Conservation (phyloP, 2,329 filamentous ascomycete genomes). For the Talaromyces verruculosus region DNA sequence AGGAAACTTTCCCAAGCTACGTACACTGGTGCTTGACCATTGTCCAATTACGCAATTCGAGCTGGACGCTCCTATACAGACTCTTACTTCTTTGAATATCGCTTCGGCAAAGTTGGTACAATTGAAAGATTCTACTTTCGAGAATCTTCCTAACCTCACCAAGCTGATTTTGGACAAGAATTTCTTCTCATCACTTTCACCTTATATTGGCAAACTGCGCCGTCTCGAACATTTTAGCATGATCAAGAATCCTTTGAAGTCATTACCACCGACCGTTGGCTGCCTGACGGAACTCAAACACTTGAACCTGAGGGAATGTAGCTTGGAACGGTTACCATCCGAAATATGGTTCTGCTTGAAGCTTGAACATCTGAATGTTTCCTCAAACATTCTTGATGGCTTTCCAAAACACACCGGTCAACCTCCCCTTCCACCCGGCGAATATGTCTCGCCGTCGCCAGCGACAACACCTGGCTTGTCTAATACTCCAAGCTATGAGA, state of each 20-base stretch:
- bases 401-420: constrained; percentile 79
- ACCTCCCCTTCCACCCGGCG: constrained; percentile 64
- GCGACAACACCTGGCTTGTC: constrained; percentile 52
- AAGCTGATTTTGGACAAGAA: constrained; percentile 91
- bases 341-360: constrained; percentile 96
- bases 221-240: constrained; percentile 91
- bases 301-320: constrained; percentile 89
- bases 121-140: constrained; percentile 81
- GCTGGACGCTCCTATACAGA: constrained; percentile 72
- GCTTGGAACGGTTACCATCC: constrained; percentile 80
- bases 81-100: constrained; percentile 81
- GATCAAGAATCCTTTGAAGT: constrained; percentile 82
- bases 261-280: constrained; percentile 83
- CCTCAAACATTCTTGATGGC: constrained; percentile 84
- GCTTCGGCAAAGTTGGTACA: constrained; percentile 88
- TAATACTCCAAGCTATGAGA: constrained; percentile 72
- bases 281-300: constrained; percentile 80
- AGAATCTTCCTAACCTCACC: constrained; percentile 81
- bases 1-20: constrained; percentile 80
- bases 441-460: constrained; percentile 42
- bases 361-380: constrained; percentile 88
- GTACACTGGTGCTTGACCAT: constrained; percentile 84
- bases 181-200: constrained; percentile 86
- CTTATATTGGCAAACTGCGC: constrained; percentile 77
- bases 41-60: constrained; percentile 95